These are phyloP conservation scores for Aspergillus luchuensis DNA, from an alignment of 2,329 filamentous ascomycete species.

Conservation along the genomic window DNA sequence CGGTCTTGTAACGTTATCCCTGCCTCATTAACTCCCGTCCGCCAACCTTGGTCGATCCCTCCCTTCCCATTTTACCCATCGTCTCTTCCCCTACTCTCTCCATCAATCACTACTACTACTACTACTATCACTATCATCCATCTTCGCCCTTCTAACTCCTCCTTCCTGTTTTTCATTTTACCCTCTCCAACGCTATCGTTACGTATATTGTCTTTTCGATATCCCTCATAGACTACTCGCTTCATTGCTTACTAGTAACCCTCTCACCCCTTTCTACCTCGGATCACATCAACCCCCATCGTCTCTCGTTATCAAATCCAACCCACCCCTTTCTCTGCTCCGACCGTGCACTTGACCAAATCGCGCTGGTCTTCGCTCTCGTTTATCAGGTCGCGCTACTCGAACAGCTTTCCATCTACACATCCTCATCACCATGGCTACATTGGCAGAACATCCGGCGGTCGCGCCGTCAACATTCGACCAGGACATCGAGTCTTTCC, in stretches of 20 bases:
- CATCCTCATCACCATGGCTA: slow-evolving; percentile 32
- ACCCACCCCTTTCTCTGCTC: not conserved
- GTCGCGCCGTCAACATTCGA: slow-evolving; percentile 41
- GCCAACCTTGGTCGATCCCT: slow-evolving; percentile 11
- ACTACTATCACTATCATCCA: not conserved
- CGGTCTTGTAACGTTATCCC: slow-evolving; percentile 3
- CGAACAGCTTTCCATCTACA: not conserved
- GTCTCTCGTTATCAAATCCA: slow-evolving; percentile 10
- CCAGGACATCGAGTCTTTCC: slow-evolving; percentile 49
- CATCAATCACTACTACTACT: slow-evolving; percentile 5
- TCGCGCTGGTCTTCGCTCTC: slow-evolving; percentile 1
- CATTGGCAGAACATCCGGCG: slow-evolving; percentile 38
- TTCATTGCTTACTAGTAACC: slow-evolving; percentile 1
- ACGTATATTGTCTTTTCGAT: not conserved
- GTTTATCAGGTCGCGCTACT: slow-evolving; percentile 2
- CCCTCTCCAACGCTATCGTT: not conserved
- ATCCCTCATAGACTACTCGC: slow-evolving; percentile 2
- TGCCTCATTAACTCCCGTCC: slow-evolving; percentile 15
- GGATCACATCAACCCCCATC: not conserved
- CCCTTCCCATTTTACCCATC: slow-evolving; percentile 5
- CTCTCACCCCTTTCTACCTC: not conserved
- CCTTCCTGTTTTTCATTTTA: not conserved
- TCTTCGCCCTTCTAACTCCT: not conserved
- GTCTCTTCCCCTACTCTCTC: not conserved
- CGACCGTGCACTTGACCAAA: not conserved